A percentile compares a stretch with the other conserved stretches of the same genome.
These are phyloP conservation scores for Eucalyptus caleyi DNA, from an alignment of 345 rosid genomes.

Conservation along the genomic window DNA sequence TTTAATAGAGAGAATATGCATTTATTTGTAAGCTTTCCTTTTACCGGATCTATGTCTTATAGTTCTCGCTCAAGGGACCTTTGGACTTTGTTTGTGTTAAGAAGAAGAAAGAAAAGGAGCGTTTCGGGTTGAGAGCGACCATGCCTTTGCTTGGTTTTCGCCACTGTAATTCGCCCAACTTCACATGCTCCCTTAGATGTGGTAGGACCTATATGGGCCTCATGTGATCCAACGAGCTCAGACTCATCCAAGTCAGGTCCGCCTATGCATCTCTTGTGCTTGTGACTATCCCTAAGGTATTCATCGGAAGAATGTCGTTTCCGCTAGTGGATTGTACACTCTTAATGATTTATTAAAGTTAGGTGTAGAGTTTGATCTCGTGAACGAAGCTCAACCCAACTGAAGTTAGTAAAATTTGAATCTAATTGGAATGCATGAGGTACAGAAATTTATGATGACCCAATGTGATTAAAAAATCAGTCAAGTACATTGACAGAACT, in stretches of 20 bases:
- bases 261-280: neutral
- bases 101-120: neutral
- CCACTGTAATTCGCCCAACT: neutral
- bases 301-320: neutral
- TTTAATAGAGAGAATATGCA: neutral
- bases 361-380: fast-evolving
- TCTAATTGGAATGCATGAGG: neutral
- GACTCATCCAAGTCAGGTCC: neutral
- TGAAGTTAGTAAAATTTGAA: neutral
- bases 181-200: neutral
- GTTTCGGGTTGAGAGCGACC: neutral
- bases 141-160: neutral
- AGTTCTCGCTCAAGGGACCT: neutral
- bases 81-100: neutral
- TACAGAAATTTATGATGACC: neutral
- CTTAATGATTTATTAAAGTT: neutral
- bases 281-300: neutral
- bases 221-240: neutral
- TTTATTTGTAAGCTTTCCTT: neutral
- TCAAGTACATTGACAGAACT: neutral
- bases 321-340: neutral
- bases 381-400: neutral
- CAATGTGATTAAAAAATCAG: neutral
- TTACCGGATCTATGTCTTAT: neutral
- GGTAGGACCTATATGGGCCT: neutral